Evolutionary conservation across 441 rosid genomes (phyloP).

Genomic region (Adansonia madagascariensis): DNA sequence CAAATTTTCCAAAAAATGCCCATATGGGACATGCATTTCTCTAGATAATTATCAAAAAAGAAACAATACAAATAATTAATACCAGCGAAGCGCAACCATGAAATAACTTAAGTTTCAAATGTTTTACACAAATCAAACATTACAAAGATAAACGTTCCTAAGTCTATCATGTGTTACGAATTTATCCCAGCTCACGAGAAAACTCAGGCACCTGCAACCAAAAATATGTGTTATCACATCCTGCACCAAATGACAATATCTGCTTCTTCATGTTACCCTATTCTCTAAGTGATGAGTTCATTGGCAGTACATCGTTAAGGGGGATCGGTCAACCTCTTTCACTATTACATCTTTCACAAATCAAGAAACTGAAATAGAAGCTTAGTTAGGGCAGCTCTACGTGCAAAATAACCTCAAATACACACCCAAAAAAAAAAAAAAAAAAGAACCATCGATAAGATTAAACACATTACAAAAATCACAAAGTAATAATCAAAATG

Average conservation of each 20-base stretch:
- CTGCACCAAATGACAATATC: conserved; percentile 95
- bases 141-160: neutral
- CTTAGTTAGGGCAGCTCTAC: conserved; percentile 92
- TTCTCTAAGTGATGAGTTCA: too few species aligned
- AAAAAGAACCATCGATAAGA: conserved; percentile 9
- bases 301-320: too few species aligned
- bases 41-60: neutral
- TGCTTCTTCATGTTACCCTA: conserved; percentile 57
- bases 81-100: neutral
- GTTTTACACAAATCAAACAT: neutral
- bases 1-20: neutral
- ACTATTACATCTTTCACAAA: conserved; percentile 36
- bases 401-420: conserved; percentile 80
- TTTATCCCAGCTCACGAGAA: conserved; percentile 7
- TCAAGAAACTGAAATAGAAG: conserved; percentile 83
- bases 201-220: conserved; percentile 70
- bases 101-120: neutral
- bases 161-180: neutral
- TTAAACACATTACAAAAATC: neutral
- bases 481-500: neutral
- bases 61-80: neutral
- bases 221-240: conserved; percentile 86
- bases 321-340: conserved; percentile 12
- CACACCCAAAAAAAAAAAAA: neutral
- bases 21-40: neutral